Conservation (phyloP, 305 asterid species). For the Salvia sclarea region DNA sequence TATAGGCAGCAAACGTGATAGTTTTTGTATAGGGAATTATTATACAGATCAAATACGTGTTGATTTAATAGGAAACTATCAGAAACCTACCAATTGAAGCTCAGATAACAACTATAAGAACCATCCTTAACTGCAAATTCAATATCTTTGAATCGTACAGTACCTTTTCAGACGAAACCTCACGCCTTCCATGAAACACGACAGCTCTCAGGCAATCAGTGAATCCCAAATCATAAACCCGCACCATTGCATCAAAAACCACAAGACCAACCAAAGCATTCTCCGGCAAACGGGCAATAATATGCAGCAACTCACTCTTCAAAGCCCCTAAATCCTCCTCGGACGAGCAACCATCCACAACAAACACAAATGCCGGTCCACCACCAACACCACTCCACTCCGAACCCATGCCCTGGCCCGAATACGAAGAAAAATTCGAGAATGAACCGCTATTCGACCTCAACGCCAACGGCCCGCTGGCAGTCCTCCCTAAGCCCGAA, state of each 20-base stretch:
- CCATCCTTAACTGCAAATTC: slow-evolving; percentile 24
- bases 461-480: slow-evolving; percentile 40
- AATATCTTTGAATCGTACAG: slow-evolving; percentile 1
- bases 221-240: slow-evolving; percentile 85
- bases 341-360: slow-evolving; percentile 71
- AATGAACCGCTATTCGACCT: slow-evolving; percentile 54
- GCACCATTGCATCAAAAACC: slow-evolving; percentile 84
- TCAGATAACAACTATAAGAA: slow-evolving; percentile 19
- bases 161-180: slow-evolving; percentile 78
- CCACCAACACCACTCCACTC: slow-evolving; percentile 41
- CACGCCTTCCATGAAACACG: slow-evolving; percentile 77
- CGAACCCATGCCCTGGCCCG: slow-evolving; percentile 38
- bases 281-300: slow-evolving; percentile 71
- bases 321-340: slow-evolving; percentile 73
- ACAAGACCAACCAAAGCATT: slow-evolving; percentile 83
- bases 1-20: slow-evolving; percentile 10
- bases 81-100: slow-evolving; percentile 26
- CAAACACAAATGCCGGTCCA: slow-evolving; percentile 86
- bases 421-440: slow-evolving; percentile 44
- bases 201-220: slow-evolving; percentile 66
- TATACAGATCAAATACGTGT: background rate
- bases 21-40: background rate
- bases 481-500: slow-evolving; percentile 38
- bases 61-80: slow-evolving; percentile 2
- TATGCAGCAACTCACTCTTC: slow-evolving; percentile 77